These are phyloP conservation scores for Xylaria arbuscula DNA, from an alignment of 2,329 filamentous ascomycete genomes.

Conservation along the genomic window DNA sequence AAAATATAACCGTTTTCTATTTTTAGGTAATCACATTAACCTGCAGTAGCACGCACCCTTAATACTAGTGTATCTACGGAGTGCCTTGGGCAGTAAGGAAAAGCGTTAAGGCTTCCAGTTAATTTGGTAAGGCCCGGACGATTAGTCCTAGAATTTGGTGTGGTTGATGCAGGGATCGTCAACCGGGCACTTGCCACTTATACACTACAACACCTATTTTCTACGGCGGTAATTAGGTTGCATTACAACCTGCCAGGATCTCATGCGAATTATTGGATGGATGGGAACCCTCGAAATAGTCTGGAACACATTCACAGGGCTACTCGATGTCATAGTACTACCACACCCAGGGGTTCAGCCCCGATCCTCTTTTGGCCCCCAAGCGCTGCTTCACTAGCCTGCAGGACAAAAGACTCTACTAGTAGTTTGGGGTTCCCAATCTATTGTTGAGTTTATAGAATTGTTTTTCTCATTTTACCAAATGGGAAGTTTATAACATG, in stretches of 20 bases:
- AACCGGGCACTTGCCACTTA: neutral
- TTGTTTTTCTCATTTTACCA: neutral
- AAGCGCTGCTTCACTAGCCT: neutral
- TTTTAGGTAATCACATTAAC: neutral
- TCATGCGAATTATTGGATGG: neutral
- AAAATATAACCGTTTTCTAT: neutral
- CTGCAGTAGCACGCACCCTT: neutral
- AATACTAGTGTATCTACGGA: neutral
- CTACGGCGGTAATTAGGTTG: neutral
- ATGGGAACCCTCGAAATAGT: neutral
- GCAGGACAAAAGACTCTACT: neutral
- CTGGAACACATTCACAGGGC: neutral
- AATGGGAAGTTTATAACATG: neutral
- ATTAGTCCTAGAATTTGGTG: slow-evolving; percentile 1
- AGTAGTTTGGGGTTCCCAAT: neutral
- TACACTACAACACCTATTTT: too few species aligned
- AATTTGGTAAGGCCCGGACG: neutral
- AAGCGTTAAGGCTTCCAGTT: neutral
- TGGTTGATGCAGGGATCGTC: neutral
- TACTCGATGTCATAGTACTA: neutral
- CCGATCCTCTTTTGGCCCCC: slow-evolving; percentile 4
- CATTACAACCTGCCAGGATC: neutral
- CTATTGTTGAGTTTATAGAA: neutral
- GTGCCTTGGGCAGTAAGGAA: too few species aligned
- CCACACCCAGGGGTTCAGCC: neutral